Evolutionary conservation across 495 filamentous ascomycete genomes (phyloP), one percentile per base, ranked within the genome.

Genomic region (Aspergillus bridgeri): DNA sequence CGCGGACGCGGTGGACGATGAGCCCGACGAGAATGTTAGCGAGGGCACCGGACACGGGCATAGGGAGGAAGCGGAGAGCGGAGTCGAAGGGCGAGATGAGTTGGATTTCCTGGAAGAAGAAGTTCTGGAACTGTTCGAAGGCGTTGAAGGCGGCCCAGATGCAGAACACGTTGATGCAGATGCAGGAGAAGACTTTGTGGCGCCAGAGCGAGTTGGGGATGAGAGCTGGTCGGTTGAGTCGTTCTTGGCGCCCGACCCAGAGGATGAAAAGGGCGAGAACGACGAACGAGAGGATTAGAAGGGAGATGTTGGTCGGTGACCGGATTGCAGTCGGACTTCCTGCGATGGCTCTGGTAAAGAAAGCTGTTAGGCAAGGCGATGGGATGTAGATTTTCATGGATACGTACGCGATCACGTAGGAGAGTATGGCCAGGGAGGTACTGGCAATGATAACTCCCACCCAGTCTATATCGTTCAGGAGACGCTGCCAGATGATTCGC

Each of bases 41-140:
- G 8, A 66, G 48, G 8, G 60, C 63, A 4, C 68, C 70, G 7
- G 65, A 29, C 15, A 72, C 53, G 3, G 66, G 61, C 8, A 54
- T 53, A 6, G 72, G 70, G 2, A 72, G 45, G 27, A 73, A 69
- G 18, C 59, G 67, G 7, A 70, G 51, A 1, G 79, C 79, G 0
- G 70, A 69, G 55, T 75, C 66, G 15, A 75, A 62, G 17, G 75
- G 66, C 6, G 65, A 67, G 5, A 80, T 61, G 3, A 60, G 18
- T 56, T 83, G 79, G 6, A 81, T 70, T 4, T 76, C 56, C 61
- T 86, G 80, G 68, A 82, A 85, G 59, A 72, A 81, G 42, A 84
- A 66, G n/a, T 72, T 77, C 3, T 75, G 67, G 24, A 80, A 73
- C 42, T 74, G 71, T 54, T 81, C 71, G 38, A 80, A 63, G 6